Evolutionary conservation across 352 stramenopile genomes (phyloP).

Genomic region (Nothophytophthora sp.): DNA sequence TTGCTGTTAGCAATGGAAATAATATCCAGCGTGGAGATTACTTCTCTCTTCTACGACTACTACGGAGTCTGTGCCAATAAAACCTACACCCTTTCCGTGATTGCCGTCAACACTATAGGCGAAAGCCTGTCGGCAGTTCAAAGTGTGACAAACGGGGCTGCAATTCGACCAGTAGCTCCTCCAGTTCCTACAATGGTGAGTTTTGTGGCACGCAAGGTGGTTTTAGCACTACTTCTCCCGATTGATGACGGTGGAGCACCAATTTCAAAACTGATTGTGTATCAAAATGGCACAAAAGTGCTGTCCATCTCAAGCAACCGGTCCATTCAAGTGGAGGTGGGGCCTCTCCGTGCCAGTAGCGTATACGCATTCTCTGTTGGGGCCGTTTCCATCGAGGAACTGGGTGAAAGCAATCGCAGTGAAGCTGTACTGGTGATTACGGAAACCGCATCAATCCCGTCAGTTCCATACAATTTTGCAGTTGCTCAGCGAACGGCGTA

Average conservation of each 20-base stretch:
- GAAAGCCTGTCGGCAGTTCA: constrained; percentile 2
- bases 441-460: constrained; percentile 32
- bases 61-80: constrained; percentile 26
- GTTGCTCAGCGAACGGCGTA: constrained; percentile 22
- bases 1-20: constrained; percentile 5
- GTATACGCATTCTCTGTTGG: constrained; percentile 36
- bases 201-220: constrained; percentile 29
- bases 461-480: constrained; percentile 30
- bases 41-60: constrained; percentile 14
- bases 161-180: constrained; percentile 26
- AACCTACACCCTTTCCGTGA: constrained; percentile 30
- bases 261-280: constrained; percentile 36
- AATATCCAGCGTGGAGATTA: neutral
- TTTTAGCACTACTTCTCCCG: constrained; percentile 35
- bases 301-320: constrained; percentile 13
- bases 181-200: constrained; percentile 20
- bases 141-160: constrained; percentile 24
- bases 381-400: constrained; percentile 21
- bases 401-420: constrained; percentile 41
- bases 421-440: constrained; percentile 22
- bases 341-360: constrained; percentile 25
- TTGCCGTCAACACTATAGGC: constrained; percentile 27
- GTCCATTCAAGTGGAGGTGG: constrained; percentile 21
- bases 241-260: constrained; percentile 41
- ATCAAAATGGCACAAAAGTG: constrained; percentile 42